Percentiles rank a stretch among this genome's conserved stretches.
Evolutionary conservation across 306 rosid genomes (phyloP).

Genomic region (Senna siamea): DNA sequence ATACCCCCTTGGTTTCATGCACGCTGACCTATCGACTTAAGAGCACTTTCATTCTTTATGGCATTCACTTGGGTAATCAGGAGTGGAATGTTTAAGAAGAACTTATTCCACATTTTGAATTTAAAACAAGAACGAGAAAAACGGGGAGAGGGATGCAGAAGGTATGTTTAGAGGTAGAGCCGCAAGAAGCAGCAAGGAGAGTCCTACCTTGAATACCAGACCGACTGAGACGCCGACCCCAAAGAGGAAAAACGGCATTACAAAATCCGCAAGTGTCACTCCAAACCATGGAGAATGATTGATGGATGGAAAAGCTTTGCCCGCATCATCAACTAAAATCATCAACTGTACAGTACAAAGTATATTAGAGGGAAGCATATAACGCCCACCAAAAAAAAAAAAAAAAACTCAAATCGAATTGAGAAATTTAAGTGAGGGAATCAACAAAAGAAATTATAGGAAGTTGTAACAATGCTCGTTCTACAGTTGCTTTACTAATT

Average conservation of each 20-base stretch:
- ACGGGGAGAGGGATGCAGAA: not conserved
- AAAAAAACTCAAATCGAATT: not conserved
- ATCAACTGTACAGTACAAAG: slow-evolving; percentile 53
- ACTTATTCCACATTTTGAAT: not conserved
- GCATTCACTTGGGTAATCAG: not conserved
- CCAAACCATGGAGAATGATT: slow-evolving; percentile 90
- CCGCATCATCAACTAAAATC: slow-evolving; percentile 79
- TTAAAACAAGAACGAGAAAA: not conserved
- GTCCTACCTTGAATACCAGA: slow-evolving; percentile 71
- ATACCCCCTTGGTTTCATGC: not conserved
- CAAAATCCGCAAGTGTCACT: slow-evolving; percentile 81
- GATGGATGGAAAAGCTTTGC: slow-evolving; percentile 75
- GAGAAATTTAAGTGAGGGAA: not conserved
- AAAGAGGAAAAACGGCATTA: slow-evolving; percentile 79
- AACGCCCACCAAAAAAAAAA: not conserved
- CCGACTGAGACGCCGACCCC: slow-evolving; percentile 71
- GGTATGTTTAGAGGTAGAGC: not conserved
- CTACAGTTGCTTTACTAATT: not conserved
- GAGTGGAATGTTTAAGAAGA: not conserved
- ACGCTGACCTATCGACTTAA: not conserved
- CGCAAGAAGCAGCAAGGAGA: not conserved
- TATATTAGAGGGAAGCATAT: not conserved
- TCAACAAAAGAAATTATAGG: not conserved
- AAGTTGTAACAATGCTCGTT: not conserved
- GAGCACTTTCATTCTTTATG: not conserved